A percentile compares a stretch with the other conserved stretches of the same genome.
These are phyloP conservation scores for Chimonanthus salicifolius DNA, from an alignment of 164 flowering plant genomes.

Conservation along the genomic window DNA sequence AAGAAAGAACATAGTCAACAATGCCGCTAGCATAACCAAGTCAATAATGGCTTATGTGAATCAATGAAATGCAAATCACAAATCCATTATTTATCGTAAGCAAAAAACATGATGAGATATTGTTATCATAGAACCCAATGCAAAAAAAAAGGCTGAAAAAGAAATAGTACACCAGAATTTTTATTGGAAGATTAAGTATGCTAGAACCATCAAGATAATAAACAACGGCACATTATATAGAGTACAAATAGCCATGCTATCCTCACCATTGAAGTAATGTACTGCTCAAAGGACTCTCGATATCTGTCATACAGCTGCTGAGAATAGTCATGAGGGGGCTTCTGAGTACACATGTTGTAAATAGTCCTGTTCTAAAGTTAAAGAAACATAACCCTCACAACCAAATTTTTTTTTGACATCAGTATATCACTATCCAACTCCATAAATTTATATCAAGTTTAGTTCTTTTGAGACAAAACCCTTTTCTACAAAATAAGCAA, in stretches of 20 bases:
- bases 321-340: conserved; percentile 87
- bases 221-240: background rate
- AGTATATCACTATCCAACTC: background rate
- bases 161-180: background rate
- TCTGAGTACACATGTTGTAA: conserved; percentile 91
- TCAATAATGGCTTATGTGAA: background rate
- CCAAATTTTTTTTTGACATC: background rate
- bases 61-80: background rate
- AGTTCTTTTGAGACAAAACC: background rate
- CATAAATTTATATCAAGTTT: background rate
- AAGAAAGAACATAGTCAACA: background rate
- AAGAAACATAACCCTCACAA: conserved; percentile 1
- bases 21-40: background rate
- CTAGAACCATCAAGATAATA: background rate
- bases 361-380: conserved; percentile 52
- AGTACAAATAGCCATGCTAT: background rate
- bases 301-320: conserved; percentile 84
- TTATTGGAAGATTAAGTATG: too few species aligned
- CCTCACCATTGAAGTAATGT: conserved; percentile 63
- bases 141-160: background rate
- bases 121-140: background rate
- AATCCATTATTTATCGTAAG: background rate
- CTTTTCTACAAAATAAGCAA: background rate
- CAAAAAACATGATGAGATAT: background rate
- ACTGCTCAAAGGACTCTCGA: conserved; percentile 70